phyloP scores from a whole-genome alignment of 441 rosid species.

The Erysimum cheiri region DNA sequence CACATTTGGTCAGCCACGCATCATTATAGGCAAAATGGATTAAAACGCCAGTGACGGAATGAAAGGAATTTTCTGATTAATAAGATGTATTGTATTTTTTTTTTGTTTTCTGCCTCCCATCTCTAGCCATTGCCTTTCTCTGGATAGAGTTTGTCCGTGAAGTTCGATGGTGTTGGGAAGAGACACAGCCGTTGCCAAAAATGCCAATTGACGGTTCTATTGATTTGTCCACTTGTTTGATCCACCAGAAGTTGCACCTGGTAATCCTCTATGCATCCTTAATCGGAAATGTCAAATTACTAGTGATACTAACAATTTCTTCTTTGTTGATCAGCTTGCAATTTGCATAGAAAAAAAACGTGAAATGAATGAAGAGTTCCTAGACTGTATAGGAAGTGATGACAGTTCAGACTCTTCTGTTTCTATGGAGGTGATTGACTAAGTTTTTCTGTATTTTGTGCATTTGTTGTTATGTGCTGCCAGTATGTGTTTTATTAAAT shows the following conservation, averaged over 20 bases:
- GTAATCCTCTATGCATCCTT: conserved; percentile 52
- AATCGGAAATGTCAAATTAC: conserved; percentile 20
- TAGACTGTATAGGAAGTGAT: conserved; percentile 82
- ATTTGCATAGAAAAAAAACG: conserved; percentile 93
- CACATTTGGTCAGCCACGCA: conserved; percentile 23
- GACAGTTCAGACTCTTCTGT: conserved; percentile 53
- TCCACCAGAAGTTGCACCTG: conserved; percentile 94
- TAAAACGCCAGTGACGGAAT: neutral
- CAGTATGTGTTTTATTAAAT: conserved; percentile 27
- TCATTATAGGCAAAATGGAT: conserved; percentile 16
- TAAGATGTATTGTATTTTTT: conserved; percentile 29
- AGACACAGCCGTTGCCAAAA: conserved; percentile 87
- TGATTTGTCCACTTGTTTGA: conserved; percentile 88
- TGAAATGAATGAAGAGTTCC: conserved; percentile 83
- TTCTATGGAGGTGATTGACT: conserved; percentile 50
- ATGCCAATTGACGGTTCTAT: conserved; percentile 67
- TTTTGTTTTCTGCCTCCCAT: conserved; percentile 38
- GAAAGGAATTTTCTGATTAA: neutral
- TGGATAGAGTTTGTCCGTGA: conserved; percentile 99
- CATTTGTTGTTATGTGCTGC: conserved; percentile 27
- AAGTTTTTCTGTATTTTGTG: conserved; percentile 32
- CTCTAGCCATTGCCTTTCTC: conserved; percentile 84
- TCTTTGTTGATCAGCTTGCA: conserved; percentile 71
- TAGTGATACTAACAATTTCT: conserved; percentile 35
- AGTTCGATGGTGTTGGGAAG: conserved; percentile 99